Evolutionary conservation across 495 filamentous ascomycete genomes (phyloP).

Genomic region (Penicillium parvum): DNA sequence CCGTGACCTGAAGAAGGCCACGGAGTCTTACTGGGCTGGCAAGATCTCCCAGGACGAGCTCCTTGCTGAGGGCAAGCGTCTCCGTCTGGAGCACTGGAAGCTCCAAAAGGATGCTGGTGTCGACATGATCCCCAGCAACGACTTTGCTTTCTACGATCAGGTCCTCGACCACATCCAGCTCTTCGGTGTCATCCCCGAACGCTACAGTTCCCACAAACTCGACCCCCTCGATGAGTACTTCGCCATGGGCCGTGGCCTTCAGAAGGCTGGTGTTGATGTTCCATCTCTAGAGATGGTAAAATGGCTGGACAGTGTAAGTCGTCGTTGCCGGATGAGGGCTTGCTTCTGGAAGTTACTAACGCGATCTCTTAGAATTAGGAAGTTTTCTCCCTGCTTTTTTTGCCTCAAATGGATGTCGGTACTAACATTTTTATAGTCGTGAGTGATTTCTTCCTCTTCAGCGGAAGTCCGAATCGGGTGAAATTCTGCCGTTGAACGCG

Average conservation of each 20-base stretch:
- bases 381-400: too few relatives aligned
- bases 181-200: constrained; percentile 88
- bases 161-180: constrained; percentile 98
- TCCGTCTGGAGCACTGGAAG: constrained; percentile 96
- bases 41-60: constrained; percentile 88
- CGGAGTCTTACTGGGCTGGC: constrained; percentile 92
- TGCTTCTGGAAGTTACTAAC: too few relatives aligned
- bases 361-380: too few relatives aligned
- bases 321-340: too few relatives aligned
- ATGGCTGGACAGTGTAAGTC: too few relatives aligned
- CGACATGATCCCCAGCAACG: constrained; percentile 96
- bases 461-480: too few relatives aligned
- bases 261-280: constrained; percentile 83
- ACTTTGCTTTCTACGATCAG: constrained; percentile 99
- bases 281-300: constrained; percentile 98
- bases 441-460: too few relatives aligned
- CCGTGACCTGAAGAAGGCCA: constrained; percentile 99
- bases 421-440: too few relatives aligned
- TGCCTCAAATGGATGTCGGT: too few relatives aligned
- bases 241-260: constrained; percentile 97
- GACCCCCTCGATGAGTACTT: constrained; percentile 93
- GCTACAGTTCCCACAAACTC: constrained; percentile 82
- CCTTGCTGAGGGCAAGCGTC: constrained; percentile 88
- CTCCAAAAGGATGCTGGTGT: constrained; percentile 98
- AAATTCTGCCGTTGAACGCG: too few relatives aligned